Evolutionary conservation across 352 stramenopile genomes (phyloP), one percentile per base, ranked within the genome.

Genomic region (Phytophthora pistaciae): DNA sequence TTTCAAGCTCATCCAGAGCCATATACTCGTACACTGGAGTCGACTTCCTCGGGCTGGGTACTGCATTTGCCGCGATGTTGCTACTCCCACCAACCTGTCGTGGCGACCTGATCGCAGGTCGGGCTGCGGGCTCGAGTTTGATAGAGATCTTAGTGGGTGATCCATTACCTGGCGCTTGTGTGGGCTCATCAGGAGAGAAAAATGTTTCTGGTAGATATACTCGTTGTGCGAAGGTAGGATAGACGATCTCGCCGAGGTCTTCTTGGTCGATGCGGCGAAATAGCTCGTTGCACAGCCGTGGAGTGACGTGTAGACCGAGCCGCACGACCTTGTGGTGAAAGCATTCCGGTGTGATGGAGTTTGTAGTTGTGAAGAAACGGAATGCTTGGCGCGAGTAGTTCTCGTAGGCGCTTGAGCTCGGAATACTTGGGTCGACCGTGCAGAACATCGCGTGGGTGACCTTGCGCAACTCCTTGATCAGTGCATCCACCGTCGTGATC

Each of bases 281-380:
- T 0, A 95, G 59, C 33, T 88, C 84, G 11, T 83, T 68, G 49
- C 83, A 87, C 1, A 93, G 48, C 20, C 70, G 49, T 14, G 61
- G 77, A 18, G 86, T 75, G 13, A 72, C 85, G 5, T 79, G 80
- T 10, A 93, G 38, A 6, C 88, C 78, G 10, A 95, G 69, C 27
- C 91, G 85, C 21, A 78, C 72, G 23, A 93, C 75, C 29, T 88
- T 89, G 73, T 83, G 72, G 13, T 91, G 78, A 56, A 95, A 95
- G 3, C 74, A 83, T 59, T 93, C 83, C 4, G 78, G 71, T 0
- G 83, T 88, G 68, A 95, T 93, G 18, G 77, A 81, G 64, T 92
- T 93, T 14, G 80, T 92, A 13, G 83, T 91, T 48, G 88, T 95
- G 66, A 94, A 95, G 66, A 84, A 91, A 11, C 80, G 80, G 49